Percentiles rank a stretch among this genome's conserved stretches.
phyloP scores from a whole-genome alignment of 164 flowering plant genomes.

The Brasenia schreberi region DNA sequence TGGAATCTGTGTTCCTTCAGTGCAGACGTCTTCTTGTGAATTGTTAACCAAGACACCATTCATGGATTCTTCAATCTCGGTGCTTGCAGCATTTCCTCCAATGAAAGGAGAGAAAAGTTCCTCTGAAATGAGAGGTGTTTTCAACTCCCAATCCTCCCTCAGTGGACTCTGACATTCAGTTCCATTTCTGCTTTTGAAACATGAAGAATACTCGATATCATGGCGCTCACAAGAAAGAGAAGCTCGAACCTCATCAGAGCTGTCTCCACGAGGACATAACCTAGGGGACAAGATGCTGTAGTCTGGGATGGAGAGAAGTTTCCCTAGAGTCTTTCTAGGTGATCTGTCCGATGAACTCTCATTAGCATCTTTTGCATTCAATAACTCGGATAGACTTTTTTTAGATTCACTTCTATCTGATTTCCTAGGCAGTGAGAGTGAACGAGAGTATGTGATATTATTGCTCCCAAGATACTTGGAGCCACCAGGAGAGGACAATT shows the following conservation, averaged over 20 bases:
- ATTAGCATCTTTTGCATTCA: slow-evolving; percentile 33
- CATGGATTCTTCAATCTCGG: neutral
- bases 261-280: slow-evolving; percentile 29
- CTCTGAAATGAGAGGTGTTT: too few species aligned
- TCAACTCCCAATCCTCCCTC: neutral
- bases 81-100: neutral
- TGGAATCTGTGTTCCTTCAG: neutral
- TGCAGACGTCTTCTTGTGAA: neutral
- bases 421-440: neutral
- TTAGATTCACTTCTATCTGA: slow-evolving; percentile 59
- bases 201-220: neutral
- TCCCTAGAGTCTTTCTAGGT: slow-evolving; percentile 43
- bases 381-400: slow-evolving; percentile 72
- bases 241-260: neutral
- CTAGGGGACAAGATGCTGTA: slow-evolving; percentile 33
- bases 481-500: slow-evolving; percentile 8
- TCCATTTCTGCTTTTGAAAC: too few species aligned
- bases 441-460: neutral
- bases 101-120: too few species aligned
- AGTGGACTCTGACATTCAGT: neutral
- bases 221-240: neutral
- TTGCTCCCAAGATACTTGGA: neutral
- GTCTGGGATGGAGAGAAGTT: slow-evolving; percentile 58
- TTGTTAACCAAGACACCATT: neutral
- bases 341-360: slow-evolving; percentile 15